Conservation (phyloP, 1,284 basidiomycete genomes). For the Phlebopus sp. region DNA sequence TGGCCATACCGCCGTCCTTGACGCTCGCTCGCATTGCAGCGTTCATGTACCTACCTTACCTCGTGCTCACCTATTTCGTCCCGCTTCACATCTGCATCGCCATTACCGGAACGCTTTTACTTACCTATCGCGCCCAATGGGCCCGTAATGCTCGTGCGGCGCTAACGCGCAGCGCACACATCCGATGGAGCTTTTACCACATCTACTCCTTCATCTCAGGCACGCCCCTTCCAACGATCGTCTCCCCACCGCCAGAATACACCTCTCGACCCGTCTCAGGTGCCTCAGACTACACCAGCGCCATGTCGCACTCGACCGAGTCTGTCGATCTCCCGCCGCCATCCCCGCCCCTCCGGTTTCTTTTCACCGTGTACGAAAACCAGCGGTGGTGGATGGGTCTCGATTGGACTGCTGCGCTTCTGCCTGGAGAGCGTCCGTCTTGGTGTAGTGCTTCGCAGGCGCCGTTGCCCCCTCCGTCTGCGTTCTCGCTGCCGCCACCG, state of each 20-base stretch:
- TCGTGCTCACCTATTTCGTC: conserved; percentile 52
- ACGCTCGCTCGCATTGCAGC: conserved; percentile 45
- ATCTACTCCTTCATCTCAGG: conserved; percentile 52
- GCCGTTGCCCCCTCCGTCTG: conserved; percentile 62
- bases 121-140: conserved; percentile 69
- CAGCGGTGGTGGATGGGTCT: conserved; percentile 93
- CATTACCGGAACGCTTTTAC: conserved; percentile 53
- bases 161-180: conserved; percentile 63
- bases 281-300: conserved; percentile 31
- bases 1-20: conserved; percentile 25
- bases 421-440: conserved; percentile 87
- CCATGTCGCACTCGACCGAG: conserved; percentile 11
- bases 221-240: conserved; percentile 41
- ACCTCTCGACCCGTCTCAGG: conserved; percentile 27
- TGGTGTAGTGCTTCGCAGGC: conserved; percentile 71
- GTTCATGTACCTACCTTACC: conserved; percentile 58
- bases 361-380: conserved; percentile 90
- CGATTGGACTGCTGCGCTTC: conserved; percentile 90
- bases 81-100: conserved; percentile 60
- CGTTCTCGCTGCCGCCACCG: conserved; percentile 56
- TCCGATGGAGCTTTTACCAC: conserved; percentile 57
- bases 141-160: conserved; percentile 48
- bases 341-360: conserved; percentile 59
- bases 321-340: conserved; percentile 14
- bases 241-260: conserved; percentile 35